Percentiles rank a stretch among this genome's conserved stretches.
Evolutionary conservation across 352 stramenopile species (phyloP).

Genomic region (Phytopythium helicoides): DNA sequence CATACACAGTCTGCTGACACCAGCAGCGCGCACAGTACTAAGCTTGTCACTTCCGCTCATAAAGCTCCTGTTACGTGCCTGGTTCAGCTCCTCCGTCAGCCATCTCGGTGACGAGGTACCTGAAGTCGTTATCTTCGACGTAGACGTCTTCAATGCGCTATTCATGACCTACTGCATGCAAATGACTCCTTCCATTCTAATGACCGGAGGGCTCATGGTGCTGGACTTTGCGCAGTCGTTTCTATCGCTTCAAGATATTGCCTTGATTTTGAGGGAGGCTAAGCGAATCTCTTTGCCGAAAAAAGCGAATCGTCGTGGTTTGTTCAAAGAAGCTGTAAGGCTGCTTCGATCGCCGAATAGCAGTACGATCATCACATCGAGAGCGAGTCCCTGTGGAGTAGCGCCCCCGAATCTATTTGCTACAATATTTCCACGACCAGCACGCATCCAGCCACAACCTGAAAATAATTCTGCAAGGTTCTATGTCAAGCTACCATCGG

Average conservation of each 20-base stretch:
- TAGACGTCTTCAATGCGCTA: constrained; percentile 48
- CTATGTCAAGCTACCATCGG: too few relatives aligned
- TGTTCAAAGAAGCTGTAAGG: too few relatives aligned
- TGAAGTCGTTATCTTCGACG: constrained; percentile 21
- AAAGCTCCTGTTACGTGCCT: constrained; percentile 25
- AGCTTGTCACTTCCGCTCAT: too few relatives aligned
- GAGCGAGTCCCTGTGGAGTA: too few relatives aligned
- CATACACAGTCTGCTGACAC: constrained; percentile 11
- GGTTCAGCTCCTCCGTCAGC: constrained; percentile 11
- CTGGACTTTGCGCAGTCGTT: constrained; percentile 18
- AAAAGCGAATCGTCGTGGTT: not conserved
- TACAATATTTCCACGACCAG: too few relatives aligned
- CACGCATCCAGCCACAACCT: too few relatives aligned
- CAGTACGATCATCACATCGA: too few relatives aligned
- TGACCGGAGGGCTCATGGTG: constrained; percentile 13
- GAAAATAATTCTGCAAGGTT: too few relatives aligned
- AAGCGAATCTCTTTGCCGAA: too few relatives aligned
- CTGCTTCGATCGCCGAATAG: too few relatives aligned
- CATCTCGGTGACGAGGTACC: constrained; percentile 22
- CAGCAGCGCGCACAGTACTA: too few relatives aligned
- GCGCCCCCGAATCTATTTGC: too few relatives aligned
- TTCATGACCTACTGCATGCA: constrained; percentile 33
- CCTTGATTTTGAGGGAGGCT: not conserved
- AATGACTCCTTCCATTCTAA: constrained; percentile 11
- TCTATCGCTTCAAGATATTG: constrained; percentile 12